Conservation (phyloP, 1,284 basidiomycete species). For the Pascua guehoae region DNA sequence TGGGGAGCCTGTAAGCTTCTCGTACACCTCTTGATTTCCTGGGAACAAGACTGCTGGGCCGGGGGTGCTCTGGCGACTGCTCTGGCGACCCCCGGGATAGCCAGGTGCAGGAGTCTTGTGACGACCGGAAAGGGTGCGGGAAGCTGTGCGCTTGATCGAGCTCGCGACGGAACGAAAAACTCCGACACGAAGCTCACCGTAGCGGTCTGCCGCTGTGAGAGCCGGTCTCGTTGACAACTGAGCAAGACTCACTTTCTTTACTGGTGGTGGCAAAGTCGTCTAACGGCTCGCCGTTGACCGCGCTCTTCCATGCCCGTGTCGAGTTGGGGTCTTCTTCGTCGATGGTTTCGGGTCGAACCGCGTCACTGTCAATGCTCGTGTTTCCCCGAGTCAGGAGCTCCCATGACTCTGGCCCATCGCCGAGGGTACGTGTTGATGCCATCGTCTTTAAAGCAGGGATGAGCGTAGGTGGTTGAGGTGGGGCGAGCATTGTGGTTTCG, state of each 20-base stretch:
- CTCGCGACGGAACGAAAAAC: conserved; percentile 16
- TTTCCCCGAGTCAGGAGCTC: conserved; percentile 35
- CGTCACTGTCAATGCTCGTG: conserved; percentile 28
- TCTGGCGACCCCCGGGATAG: neutral
- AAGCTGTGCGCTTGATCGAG: conserved; percentile 15
- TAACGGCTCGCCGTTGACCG: conserved; percentile 37
- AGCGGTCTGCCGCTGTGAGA: neutral
- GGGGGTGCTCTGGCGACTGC: conserved; percentile 1
- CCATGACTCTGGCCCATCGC: conserved; percentile 29
- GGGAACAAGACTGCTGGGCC: neutral
- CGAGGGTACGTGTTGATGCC: conserved; percentile 1
- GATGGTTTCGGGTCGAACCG: neutral
- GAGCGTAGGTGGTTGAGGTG: neutral
- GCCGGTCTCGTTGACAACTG: neutral
- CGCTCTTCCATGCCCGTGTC: conserved; percentile 37
- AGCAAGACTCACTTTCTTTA: neutral
- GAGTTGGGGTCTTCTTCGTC: neutral
- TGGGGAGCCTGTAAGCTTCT: conserved; percentile 32
- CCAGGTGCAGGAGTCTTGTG: conserved; percentile 4
- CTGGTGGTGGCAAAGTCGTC: conserved; percentile 22
- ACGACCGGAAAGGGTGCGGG: conserved; percentile 11
- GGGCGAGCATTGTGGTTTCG: neutral
- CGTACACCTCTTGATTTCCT: conserved; percentile 10
- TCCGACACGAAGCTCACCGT: conserved; percentile 6
- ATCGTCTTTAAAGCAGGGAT: neutral